phyloP scores from a whole-genome alignment of 1,284 basidiomycete genomes.

The Xerocomus nothofagi region DNA sequence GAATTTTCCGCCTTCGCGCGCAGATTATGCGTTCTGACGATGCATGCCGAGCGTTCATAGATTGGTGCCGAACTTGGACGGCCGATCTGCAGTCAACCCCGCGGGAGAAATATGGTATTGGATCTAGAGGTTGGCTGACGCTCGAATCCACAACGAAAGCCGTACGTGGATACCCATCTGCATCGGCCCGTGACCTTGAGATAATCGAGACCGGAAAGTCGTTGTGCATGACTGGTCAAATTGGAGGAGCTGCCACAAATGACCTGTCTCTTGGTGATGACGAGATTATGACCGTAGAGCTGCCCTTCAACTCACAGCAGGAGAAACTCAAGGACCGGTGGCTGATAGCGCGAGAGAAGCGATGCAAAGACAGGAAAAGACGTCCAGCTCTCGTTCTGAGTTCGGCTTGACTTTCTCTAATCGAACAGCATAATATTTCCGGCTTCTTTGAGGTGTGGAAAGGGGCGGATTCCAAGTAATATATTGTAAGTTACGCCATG shows the following conservation, averaged over 20 bases:
- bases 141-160: not conserved
- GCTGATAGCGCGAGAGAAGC: slow-evolving; percentile 6
- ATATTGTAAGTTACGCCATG: not conserved
- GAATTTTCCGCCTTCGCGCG: slow-evolving; percentile 6
- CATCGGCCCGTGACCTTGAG: not conserved
- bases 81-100: not conserved
- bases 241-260: not conserved
- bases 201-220: not conserved
- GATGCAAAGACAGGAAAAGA: slow-evolving; percentile 1
- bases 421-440: not conserved
- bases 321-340: slow-evolving; percentile 11
- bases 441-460: not conserved
- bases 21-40: slow-evolving; percentile 10
- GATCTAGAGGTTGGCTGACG: not conserved
- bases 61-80: slow-evolving; percentile 12
- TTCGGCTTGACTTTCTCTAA: not conserved
- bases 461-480: not conserved
- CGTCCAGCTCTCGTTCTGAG: not conserved
- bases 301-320: slow-evolving; percentile 4
- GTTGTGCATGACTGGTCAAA: not conserved
- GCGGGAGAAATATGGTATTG: not conserved
- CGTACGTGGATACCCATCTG: not conserved
- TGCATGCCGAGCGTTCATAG: slow-evolving; percentile 1
- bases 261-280: not conserved
- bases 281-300: not conserved